phyloP scores from a whole-genome alignment of 192 early-diverging fungal species.

The Backusella mclennaniae region DNA sequence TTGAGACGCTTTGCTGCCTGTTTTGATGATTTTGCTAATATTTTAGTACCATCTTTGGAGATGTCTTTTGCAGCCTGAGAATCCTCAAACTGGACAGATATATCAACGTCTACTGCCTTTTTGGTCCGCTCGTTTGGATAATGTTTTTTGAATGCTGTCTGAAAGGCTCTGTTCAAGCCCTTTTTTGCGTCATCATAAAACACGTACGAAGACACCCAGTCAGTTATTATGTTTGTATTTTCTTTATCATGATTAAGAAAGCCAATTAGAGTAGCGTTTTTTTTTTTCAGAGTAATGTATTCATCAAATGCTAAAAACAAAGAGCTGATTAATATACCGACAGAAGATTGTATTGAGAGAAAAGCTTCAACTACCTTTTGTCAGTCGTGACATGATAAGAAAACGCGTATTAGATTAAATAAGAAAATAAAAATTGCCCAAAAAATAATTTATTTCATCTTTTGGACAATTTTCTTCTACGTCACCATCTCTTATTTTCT shows the following conservation, averaged over 20 bases:
- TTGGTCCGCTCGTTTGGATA: too few relatives aligned
- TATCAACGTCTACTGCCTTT: slow-evolving; percentile 8
- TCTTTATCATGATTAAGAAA: not conserved
- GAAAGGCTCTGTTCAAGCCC: not conserved
- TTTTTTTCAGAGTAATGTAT: not conserved
- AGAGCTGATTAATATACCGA: not conserved
- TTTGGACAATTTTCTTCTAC: too few relatives aligned
- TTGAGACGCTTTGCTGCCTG: slow-evolving; percentile 9
- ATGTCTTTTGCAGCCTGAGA: slow-evolving; percentile 6
- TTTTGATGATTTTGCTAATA: slow-evolving; percentile 9
- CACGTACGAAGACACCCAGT: not conserved
- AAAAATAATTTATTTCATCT: too few relatives aligned
- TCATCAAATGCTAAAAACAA: not conserved
- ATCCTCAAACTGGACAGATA: slow-evolving; percentile 9
- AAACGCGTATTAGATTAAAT: too few relatives aligned
- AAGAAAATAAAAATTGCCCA: too few relatives aligned
- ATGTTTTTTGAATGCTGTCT: slow-evolving; percentile 6
- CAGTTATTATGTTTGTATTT: not conserved
- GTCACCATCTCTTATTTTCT: too few relatives aligned
- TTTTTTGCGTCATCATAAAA: not conserved
- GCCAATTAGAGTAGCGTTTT: not conserved
- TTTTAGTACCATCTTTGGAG: slow-evolving; percentile 10
- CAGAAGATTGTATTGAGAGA: not conserved
- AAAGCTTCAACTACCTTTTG: not conserved
- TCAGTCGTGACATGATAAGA: not conserved